Conservation (phyloP, 2,329 filamentous ascomycete genomes). For the Cyphellophora europaea region DNA sequence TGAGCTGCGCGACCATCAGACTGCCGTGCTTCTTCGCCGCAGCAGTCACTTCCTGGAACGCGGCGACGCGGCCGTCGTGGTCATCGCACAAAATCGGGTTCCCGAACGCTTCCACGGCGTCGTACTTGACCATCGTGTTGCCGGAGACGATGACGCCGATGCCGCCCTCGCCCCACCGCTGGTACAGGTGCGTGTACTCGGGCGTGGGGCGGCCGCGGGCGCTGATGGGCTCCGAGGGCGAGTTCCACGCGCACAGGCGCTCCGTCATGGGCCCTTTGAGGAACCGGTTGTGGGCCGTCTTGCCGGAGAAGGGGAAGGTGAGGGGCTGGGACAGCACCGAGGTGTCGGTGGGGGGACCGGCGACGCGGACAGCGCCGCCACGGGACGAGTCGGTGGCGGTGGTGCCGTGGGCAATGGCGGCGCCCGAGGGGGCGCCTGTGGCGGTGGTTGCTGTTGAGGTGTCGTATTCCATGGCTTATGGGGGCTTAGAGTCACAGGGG, state of each 20-base stretch:
- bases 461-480: slow-evolving; percentile 15
- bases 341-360: slow-evolving; percentile 2
- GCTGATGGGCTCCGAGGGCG: slow-evolving; percentile 18
- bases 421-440: slow-evolving; percentile 1
- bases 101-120: slow-evolving; percentile 47
- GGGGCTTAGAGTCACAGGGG: too few species aligned
- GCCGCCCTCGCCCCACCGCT: slow-evolving; percentile 51
- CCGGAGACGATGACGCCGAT: slow-evolving; percentile 53
- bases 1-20: slow-evolving; percentile 51
- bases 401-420: slow-evolving; percentile 3
- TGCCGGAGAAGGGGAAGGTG: slow-evolving; percentile 42
- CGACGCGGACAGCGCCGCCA: slow-evolving; percentile 7
- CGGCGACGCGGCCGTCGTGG: slow-evolving; percentile 47
- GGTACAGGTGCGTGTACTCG: slow-evolving; percentile 49
- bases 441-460: slow-evolving; percentile 5
- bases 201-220: slow-evolving; percentile 46
- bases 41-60: slow-evolving; percentile 41
- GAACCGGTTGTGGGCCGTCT: slow-evolving; percentile 53
- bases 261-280: slow-evolving; percentile 62
- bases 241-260: slow-evolving; percentile 50
- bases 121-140: slow-evolving; percentile 56
- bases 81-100: slow-evolving; percentile 51
- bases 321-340: slow-evolving; percentile 38
- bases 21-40: slow-evolving; percentile 48
- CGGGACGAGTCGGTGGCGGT: slow-evolving; percentile 1